A percentile compares a stretch with the other conserved stretches of the same genome.
phyloP scores from a whole-genome alignment of 2,329 filamentous ascomycete genomes.

The Talaromyces sp. region DNA sequence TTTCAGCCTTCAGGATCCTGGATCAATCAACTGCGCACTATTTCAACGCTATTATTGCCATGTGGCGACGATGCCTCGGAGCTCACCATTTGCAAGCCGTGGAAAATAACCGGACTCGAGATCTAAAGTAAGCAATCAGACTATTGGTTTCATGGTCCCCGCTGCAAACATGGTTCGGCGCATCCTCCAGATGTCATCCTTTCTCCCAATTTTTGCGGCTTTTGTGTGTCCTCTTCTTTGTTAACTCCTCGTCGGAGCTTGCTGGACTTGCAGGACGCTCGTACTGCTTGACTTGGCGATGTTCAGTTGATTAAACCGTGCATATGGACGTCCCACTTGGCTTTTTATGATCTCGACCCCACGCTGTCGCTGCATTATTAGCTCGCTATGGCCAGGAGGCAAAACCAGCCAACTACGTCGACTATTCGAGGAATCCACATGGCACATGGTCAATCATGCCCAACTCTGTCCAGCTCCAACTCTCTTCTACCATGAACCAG shows the following conservation, averaged over 20 bases:
- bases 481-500: not conserved
- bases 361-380: not conserved
- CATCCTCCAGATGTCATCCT: not conserved
- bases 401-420: no score
- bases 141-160: not conserved
- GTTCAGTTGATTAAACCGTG: not conserved
- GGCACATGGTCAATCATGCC: not conserved
- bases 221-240: not conserved
- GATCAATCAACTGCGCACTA: not conserved
- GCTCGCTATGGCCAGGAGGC: not conserved
- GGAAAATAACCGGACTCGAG: not conserved
- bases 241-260: not conserved
- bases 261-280: no score
- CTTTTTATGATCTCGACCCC: not conserved
- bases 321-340: not conserved
- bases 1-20: not conserved
- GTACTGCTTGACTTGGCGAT: not conserved
- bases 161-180: not conserved
- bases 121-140: not conserved
- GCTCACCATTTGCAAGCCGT: not conserved
- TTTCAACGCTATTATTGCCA: not conserved
- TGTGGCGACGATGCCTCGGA: not conserved
- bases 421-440: not conserved
- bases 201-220: not conserved
- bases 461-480: not conserved